phyloP scores from a whole-genome alignment of 257 asterid species.

The Echites panduratus region DNA sequence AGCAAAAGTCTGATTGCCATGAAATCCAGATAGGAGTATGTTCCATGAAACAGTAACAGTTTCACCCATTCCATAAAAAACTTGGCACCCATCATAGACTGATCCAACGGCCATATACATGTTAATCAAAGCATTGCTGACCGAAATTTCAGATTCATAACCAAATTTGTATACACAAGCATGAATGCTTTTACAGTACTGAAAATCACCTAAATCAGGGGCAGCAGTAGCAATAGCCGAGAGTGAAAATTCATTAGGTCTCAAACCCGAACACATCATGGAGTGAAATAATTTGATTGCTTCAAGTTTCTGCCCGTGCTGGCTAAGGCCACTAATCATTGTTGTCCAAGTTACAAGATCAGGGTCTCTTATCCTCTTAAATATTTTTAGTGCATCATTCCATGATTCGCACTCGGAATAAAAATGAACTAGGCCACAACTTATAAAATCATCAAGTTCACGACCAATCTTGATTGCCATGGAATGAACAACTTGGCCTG shows the following conservation, averaged over 20 bases:
- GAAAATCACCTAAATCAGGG: slow-evolving; percentile 45
- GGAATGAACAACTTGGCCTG: slow-evolving; percentile 65
- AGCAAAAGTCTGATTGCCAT: slow-evolving; percentile 43
- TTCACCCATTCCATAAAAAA: slow-evolving; percentile 45
- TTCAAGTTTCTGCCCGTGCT: slow-evolving; percentile 61
- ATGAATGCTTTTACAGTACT: slow-evolving; percentile 63
- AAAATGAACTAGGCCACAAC: slow-evolving; percentile 72
- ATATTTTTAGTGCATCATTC: slow-evolving; percentile 56
- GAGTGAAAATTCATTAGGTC: slow-evolving; percentile 72
- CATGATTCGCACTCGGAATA: slow-evolving; percentile 62
- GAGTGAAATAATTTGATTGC: slow-evolving; percentile 53
- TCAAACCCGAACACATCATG: slow-evolving; percentile 55
- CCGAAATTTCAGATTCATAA: slow-evolving; percentile 43
- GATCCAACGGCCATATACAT: slow-evolving; percentile 73
- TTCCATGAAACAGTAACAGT: slow-evolving; percentile 74
- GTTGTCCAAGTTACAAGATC: slow-evolving; percentile 82
- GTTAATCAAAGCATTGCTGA: slow-evolving; percentile 66
- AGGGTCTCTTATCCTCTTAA: slow-evolving; percentile 47
- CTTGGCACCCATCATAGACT: slow-evolving; percentile 40
- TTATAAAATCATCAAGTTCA: slow-evolving; percentile 58
- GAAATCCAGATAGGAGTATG: slow-evolving; percentile 65
- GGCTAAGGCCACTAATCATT: slow-evolving; percentile 61
- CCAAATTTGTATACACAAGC: slow-evolving; percentile 64
- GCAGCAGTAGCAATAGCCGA: slow-evolving; percentile 63
- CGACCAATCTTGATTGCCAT: slow-evolving; percentile 53